Evolutionary conservation across 176 grass and related monocot species (phyloP), one percentile per base, ranked within the genome.

Genomic region (Aegilops bicornis): DNA sequence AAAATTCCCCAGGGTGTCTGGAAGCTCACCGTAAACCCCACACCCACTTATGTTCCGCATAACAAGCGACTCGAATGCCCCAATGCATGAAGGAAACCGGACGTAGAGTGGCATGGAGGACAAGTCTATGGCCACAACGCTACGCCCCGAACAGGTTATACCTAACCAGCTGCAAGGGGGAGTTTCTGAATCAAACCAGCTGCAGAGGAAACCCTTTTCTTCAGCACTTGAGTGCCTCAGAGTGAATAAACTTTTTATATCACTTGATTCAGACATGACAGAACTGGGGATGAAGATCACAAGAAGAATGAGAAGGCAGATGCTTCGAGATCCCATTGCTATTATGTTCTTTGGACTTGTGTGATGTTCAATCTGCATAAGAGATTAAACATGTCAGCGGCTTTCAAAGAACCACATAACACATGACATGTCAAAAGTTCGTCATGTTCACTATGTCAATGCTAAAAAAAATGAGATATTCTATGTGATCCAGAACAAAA

Each of bases 91-190:
- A 3, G 97, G 97, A 79, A 98, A 89, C 52, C 79, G 88, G 6
- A 84, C 35, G 73, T 92, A 91, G 8, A 99, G 83, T 52, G 85
- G 86, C 24, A 90, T 33, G 27, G 42, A 80, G n/a, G 91, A 94
- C 67, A 99, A 89, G 83, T 99, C 89, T 83, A 99, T 96, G 69
- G 37, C 86, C 87, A 83, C 40, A 29, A 99, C 92, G 60, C 60
- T 83, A 25, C 27, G 66, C 58, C 66, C 88, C n/a, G 2, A 37
- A 67, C 97, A 99, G 30, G 85, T 81, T 47, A 99, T 91, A 8
- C 94, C 94, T 16, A 79, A 73, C 97, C 97, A 99, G 63, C 60
- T 88, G 92, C 97, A 99, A 31, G 97, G 97, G 29, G 86, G 69
- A 17, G 70, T 90, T 88, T 92, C 94, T 33, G 85, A 85, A 84